Evolutionary conservation across 2,329 filamentous ascomycete genomes (phyloP).

Genomic region (Thermomyces lanuginosus): DNA sequence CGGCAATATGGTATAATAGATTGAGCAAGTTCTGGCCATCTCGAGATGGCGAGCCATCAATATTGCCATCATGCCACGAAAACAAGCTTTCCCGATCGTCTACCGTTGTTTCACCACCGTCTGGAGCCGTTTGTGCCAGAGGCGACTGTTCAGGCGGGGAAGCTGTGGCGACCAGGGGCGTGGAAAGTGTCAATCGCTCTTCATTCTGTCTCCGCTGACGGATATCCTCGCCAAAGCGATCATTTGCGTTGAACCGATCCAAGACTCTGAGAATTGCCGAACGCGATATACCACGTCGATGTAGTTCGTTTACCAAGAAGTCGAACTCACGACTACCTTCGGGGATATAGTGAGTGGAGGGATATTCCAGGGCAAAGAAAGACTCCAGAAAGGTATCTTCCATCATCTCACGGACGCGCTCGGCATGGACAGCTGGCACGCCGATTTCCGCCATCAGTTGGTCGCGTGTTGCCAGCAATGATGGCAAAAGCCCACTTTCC

Average conservation of each 20-base stretch:
- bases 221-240: constrained; percentile 24
- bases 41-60: constrained; percentile 23
- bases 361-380: constrained; percentile 27
- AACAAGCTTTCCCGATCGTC: constrained; percentile 31
- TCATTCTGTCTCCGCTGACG: constrained; percentile 23
- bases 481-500: constrained; percentile 27
- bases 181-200: constrained; percentile 20
- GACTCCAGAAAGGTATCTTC: constrained; percentile 29
- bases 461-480: constrained; percentile 24
- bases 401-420: constrained; percentile 28
- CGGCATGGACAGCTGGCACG: constrained; percentile 21
- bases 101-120: constrained; percentile 20
- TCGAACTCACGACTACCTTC: constrained; percentile 19
- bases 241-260: constrained; percentile 22
- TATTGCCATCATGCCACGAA: constrained; percentile 28
- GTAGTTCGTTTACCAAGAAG: constrained; percentile 23
- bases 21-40: constrained; percentile 67
- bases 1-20: constrained; percentile 78
- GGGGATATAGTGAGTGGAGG: constrained; percentile 18
- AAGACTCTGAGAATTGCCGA: constrained; percentile 22
- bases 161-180: constrained; percentile 8
- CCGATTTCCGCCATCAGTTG: constrained; percentile 28
- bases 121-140: constrained; percentile 5
- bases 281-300: constrained; percentile 23
- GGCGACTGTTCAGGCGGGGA: constrained; percentile 9